Conservation (phyloP, 31 red algal species). For the Porphyra umbilicalis region DNA sequence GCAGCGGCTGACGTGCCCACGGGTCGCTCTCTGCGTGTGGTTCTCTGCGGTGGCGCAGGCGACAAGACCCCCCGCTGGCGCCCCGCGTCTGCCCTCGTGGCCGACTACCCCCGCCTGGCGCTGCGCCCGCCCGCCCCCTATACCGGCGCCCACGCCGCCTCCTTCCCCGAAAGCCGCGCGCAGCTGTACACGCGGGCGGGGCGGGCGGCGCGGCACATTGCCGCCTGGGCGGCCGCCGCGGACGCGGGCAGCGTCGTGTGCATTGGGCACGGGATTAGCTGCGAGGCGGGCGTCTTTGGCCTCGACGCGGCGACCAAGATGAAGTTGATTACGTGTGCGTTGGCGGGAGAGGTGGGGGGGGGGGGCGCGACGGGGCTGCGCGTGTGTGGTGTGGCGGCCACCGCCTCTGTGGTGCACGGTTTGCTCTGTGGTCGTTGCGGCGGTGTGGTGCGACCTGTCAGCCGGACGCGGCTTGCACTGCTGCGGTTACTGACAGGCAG, state of each 20-base stretch:
- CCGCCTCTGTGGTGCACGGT: too few relatives aligned
- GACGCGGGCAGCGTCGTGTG: neutral
- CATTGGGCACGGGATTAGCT: neutral
- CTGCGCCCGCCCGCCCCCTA: neutral
- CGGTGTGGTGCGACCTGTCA: too few relatives aligned
- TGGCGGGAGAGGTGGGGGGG: neutral
- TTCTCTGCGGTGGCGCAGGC: neutral
- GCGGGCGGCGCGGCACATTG: neutral
- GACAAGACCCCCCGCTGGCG: neutral
- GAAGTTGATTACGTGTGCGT: slow-evolving; percentile 1
- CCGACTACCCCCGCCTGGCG: neutral
- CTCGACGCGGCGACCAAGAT: neutral
- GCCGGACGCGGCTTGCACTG: too few relatives aligned
- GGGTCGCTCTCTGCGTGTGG: neutral
- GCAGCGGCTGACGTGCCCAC: too few relatives aligned
- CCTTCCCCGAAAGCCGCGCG: neutral
- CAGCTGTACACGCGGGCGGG: neutral
- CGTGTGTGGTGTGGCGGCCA: neutral
- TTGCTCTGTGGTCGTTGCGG: too few relatives aligned
- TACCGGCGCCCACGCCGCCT: neutral
- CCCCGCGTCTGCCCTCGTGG: neutral
- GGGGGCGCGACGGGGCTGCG: neutral
- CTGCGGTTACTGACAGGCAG: neutral
- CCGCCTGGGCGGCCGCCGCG: neutral
- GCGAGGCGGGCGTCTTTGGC: neutral